Evolutionary conservation across 257 asterid species (phyloP), one percentile per base, ranked within the genome.

Genomic region (Ocimum tenuiflorum): DNA sequence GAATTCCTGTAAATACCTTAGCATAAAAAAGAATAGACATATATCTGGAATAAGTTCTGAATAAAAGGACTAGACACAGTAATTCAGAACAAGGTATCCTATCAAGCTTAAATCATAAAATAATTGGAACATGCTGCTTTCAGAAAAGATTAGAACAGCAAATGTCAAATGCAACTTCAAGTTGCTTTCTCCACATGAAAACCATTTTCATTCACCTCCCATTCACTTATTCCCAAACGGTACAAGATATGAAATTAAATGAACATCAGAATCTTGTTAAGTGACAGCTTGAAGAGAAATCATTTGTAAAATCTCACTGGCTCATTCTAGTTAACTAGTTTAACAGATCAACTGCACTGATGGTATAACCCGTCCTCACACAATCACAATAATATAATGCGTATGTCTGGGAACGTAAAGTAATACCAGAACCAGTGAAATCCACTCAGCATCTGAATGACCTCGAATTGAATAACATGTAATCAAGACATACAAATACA

Each of bases 1-100:
- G 38, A 1, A 33, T 33, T 33, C 33, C 33, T 8, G 43, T 50
- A 43, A 29, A 46, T 10, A 29, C 42, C 42, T 36, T 36, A 36
- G 11, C 8, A 36, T 36, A 36, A 36, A 36, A 6, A 8, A 3
- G 3, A 15, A 29, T 3, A 17, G 18, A 23, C 13, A 18, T 13
- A 68, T 22, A 55, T 24, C 62, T 35, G 36, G 53, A 47, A 55
- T 46, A 72, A 72, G 42, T 20, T 33, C 46, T 46, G 49, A 8
- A 36, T 18, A 35, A 38, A 63, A 56, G 23, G 71, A 68, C 36
- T 24, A 41, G 27, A 46, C 41, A 24, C 12, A 60, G 55, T 12
- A 7, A 60, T 10, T 12, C 46, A 53, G 54, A 51, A 35, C 19
- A 10, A 24, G 11, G 22, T n/a, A 27, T 11, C 23, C 45, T 42